Base-by-base conservation (phyloP, 1,284 basidiomycete species). In the Melanopsichium pennsylvanicum region DNA sequence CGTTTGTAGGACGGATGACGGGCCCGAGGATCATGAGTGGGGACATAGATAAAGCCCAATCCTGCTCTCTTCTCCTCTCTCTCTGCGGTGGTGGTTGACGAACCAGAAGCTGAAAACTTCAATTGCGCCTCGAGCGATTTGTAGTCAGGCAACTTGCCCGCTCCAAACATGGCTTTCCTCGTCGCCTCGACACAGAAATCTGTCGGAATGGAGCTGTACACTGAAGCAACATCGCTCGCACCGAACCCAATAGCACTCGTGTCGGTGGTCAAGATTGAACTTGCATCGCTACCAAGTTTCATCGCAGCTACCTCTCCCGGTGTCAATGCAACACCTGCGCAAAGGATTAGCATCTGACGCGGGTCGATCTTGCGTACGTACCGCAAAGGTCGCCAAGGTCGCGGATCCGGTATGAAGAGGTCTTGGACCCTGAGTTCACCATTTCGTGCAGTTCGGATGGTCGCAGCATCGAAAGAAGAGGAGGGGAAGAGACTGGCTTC, bases 351-450 rank as follows among this genome's bases (percentile, higher is more conserved):
- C 54, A 79, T 52, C 58, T 81, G 79, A 1, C 77, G 66, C 4
- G 79, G 79, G 42, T 79, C 75, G 6, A 66, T 67, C 21, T 79
- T 70, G 19, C 79, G 70, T 18, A 81, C 76, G 25, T 75, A 70
- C 2, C 78, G 69, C 26, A 78, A 62, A 19, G 78, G 75, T 19
- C 66, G 62, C 70, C 67, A 78, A 0, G 67, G 58, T 25, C 78
- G 57, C 4, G 78, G 77, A 38, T 80, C 78, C 1, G 77, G 70
- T 1, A 77, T 55, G 32, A 80, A 80, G 4, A 79, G 60, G 32
- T 72, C 64, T 11, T 54, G 48, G 8, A 70, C 55, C 3, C 63
- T 57, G 8, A 74, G 43, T 23, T 55, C 57, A 13, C 61, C 58
- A 3, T 42, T 13, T 6, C 52, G 48, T 6, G n/a, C 27, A 0